A percentile compares a stretch with the other conserved stretches of the same genome.
phyloP scores from a whole-genome alignment of 1,139 yeast genomes.

The Arxiozyma slooffiae region DNA sequence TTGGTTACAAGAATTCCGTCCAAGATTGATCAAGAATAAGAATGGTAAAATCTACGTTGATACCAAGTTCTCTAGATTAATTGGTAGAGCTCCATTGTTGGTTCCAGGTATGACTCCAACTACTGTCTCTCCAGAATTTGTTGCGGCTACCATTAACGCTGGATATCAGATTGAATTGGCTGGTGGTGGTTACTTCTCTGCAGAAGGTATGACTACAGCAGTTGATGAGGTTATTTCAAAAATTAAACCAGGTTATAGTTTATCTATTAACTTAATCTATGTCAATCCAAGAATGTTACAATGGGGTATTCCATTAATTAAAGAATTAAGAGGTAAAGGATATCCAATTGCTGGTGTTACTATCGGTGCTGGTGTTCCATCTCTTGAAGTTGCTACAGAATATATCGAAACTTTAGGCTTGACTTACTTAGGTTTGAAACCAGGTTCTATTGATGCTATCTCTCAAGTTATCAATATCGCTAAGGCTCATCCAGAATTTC shows the following conservation, averaged over 20 bases:
- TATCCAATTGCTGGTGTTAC: conserved; percentile 94
- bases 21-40: conserved; percentile 66
- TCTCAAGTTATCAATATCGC: conserved; percentile 82
- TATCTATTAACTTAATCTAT: conserved; percentile 83
- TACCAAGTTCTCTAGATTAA: conserved; percentile 83
- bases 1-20: conserved; percentile 86
- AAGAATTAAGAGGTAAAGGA: conserved; percentile 77
- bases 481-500: conserved; percentile 90
- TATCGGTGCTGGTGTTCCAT: conserved; percentile 99
- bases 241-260: conserved; percentile 76
- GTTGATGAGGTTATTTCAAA: conserved; percentile 57
- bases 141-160: conserved; percentile 85
- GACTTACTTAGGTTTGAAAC: conserved; percentile 91
- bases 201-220: conserved; percentile 62
- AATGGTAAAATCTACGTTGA: conserved; percentile 74
- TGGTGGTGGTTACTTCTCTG: conserved; percentile 94
- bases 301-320: conserved; percentile 97
- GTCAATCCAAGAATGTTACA: conserved; percentile 96
- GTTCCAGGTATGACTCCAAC: conserved; percentile 99
- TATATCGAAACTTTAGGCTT: conserved; percentile 86
- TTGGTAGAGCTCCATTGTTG: conserved; percentile 93
- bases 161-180: conserved; percentile 97
- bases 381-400: conserved; percentile 92
- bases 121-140: conserved; percentile 88
- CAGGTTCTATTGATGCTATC: conserved; percentile 93